phyloP scores from a whole-genome alignment of 2,329 filamentous ascomycete species.

The Penicillium sp. region DNA sequence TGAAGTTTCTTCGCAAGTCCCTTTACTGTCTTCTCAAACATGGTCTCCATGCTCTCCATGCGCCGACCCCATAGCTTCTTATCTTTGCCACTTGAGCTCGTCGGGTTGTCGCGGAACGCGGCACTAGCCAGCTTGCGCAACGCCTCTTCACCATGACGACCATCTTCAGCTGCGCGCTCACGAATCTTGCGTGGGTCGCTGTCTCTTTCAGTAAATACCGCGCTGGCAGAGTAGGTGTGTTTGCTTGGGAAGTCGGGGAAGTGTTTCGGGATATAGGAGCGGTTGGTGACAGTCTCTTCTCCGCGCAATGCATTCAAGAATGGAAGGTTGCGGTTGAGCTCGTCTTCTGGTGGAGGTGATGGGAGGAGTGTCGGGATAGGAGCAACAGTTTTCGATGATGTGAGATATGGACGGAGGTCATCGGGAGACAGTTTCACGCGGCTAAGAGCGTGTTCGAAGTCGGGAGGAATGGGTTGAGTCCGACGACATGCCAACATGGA shows the following conservation, averaged over 20 bases:
- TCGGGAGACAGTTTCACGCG: conserved; percentile 30
- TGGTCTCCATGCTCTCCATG: conserved; percentile 45
- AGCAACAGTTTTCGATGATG: conserved; percentile 24
- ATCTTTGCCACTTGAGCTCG: conserved; percentile 42
- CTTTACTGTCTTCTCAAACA: conserved; percentile 58
- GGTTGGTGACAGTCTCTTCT: conserved; percentile 46
- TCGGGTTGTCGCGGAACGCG: conserved; percentile 42
- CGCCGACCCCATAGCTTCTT: conserved; percentile 41
- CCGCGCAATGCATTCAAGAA: conserved; percentile 55
- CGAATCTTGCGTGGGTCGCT: conserved; percentile 60
- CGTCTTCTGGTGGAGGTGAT: conserved; percentile 43
- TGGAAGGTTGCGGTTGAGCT: conserved; percentile 34
- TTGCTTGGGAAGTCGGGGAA: conserved; percentile 63
- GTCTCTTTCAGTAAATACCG: conserved; percentile 59
- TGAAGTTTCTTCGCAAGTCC: conserved; percentile 46
- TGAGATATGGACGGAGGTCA: conserved; percentile 37
- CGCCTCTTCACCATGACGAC: conserved; percentile 64
- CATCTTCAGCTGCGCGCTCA: conserved; percentile 65
- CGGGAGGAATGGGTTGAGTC: conserved; percentile 55
- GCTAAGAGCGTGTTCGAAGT: conserved; percentile 54
- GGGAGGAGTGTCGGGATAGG: conserved; percentile 34
- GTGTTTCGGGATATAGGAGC: conserved; percentile 58
- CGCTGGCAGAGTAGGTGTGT: conserved; percentile 63
- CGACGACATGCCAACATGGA: conserved; percentile 61
- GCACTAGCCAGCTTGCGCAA: conserved; percentile 60